Evolutionary conservation across 1,284 basidiomycete species (phyloP), one percentile per base, ranked within the genome.

Genomic region (Trichosporon sp.): DNA sequence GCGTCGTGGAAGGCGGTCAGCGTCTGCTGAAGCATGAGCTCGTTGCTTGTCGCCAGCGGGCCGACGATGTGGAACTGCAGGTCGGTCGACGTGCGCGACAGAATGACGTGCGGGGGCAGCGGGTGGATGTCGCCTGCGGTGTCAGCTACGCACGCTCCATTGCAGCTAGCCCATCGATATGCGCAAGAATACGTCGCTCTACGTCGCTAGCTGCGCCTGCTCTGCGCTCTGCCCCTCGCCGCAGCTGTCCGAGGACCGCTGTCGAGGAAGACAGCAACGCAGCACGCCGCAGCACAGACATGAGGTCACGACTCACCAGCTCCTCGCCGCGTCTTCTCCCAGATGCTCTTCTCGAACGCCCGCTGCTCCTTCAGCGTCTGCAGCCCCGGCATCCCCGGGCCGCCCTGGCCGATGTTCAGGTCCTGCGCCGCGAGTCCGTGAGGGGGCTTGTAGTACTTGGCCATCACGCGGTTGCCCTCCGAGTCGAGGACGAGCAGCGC

Each of bases 51-150:
- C 12, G 92, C 83, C 3, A 83, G 87, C 3, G 92, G 91, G 18
- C 92, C 93, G 78, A 99, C 88, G 76, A 99, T 89, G 86, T 98
- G 97, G 82, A 98, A 90, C 72, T 95, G 92, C 77, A 98, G 89
- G 85, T 99, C 97, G 68, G 97, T 89, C 42, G 93, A 92, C 75
- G 97, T 89, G 77, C 92, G 93, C 86, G 96, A 97, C 25, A 99
- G 89, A 32, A 92, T 90, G n/a, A 98, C 87, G 78, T 95, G 91
- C 6, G 72, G 90, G 87, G 81, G 93, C 81, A 93, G 94, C 12
- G 98, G 88, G 76, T 98, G 92, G 79, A 99, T 95, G 77, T 99
- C 96, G 79, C 93, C 94, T 94, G 80, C 25, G 7, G 68, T 62
- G 68, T 60, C 12, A 68, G 44, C 18, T 15, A 6, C 38, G n/a